A percentile compares a stretch with the other conserved stretches of the same genome.
Conservation (phyloP, 2,329 filamentous ascomycete genomes). For the Biscogniauxia mediterranea region DNA sequence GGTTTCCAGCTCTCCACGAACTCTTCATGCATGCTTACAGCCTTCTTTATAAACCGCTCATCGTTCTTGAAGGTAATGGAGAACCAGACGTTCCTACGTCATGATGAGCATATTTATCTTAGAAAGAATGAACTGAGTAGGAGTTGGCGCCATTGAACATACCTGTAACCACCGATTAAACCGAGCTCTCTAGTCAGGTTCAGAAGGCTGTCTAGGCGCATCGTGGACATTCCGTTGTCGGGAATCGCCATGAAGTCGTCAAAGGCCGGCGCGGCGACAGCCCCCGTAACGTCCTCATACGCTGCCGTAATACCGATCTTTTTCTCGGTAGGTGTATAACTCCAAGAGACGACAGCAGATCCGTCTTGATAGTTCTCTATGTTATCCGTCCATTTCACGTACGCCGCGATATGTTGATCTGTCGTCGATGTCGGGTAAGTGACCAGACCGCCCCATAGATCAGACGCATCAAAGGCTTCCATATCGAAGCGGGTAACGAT, state of each 20-base stretch:
- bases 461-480: constrained; percentile 12
- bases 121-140: neutral
- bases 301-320: constrained; percentile 12
- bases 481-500: constrained; percentile 34
- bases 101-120: neutral
- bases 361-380: constrained; percentile 10
- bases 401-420: constrained; percentile 13
- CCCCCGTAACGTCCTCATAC: constrained; percentile 13
- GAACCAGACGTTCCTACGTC: constrained; percentile 14
- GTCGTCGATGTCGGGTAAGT: constrained; percentile 6
- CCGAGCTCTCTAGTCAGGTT: constrained; percentile 14
- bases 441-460: constrained; percentile 19
- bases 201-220: constrained; percentile 10
- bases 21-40: constrained; percentile 38
- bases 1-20: constrained; percentile 34
- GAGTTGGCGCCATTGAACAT: neutral
- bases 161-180: neutral
- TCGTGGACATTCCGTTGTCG: constrained; percentile 2
- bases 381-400: constrained; percentile 13
- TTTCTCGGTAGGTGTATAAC: constrained; percentile 9
- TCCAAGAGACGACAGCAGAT: constrained; percentile 17
- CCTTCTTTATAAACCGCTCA: constrained; percentile 32
- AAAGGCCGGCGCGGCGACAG: constrained; percentile 7
- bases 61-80: constrained; percentile 18
- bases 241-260: constrained; percentile 14